Base-by-base conservation (phyloP, 2,329 filamentous ascomycete genomes). In the Sclerotinia sclerotiorum region DNA sequence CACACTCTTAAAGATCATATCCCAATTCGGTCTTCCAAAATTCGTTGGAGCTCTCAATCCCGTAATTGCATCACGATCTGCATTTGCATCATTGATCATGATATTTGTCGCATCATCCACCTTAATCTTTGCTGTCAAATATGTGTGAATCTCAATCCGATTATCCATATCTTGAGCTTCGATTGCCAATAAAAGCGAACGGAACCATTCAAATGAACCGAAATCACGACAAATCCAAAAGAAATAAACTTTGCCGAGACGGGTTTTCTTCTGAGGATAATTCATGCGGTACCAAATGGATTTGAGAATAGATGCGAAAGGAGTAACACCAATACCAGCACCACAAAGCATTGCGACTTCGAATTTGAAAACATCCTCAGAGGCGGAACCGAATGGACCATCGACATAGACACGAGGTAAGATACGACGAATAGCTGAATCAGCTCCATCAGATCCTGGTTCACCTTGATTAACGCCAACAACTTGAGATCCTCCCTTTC, bases 271-370 rank as follows among this genome's bases (percentile, higher is more conserved):
- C 78, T 92, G 89, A 3, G 90, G 90, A 80, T 92, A 94, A 84
- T 93, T 94, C 89, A 94, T 93, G 62, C 92, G 88, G 82, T 95
- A 96, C 92, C 92, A 96, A 80, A 96, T 94, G 65, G 90, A 93
- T 83, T 96, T 96, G 76, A 94, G 84, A 74, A 94, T 94, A 0
- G 90, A 93, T 17, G 91, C 91, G 80, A 93, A 94, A 0, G 91
- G 91, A n/a, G 91, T 94, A 17, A 94, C 91, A 72, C 91, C 91
- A 72, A 94, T 94, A 79, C 91, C 91, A 0, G 91, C 92, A 70
- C 91, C 91, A 69, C 91, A 89, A n/a, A 94, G 85, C 35, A 94
- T 83, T 7, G 91, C 87, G 51, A 92, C 84, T 80, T 94, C 91
- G 78, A 93, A 94, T 80, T 94, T 95, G 84, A 95, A 95, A 57